Base-by-base conservation (phyloP, 352 stramenopile genomes). In the Phytophthora sansomeana region DNA sequence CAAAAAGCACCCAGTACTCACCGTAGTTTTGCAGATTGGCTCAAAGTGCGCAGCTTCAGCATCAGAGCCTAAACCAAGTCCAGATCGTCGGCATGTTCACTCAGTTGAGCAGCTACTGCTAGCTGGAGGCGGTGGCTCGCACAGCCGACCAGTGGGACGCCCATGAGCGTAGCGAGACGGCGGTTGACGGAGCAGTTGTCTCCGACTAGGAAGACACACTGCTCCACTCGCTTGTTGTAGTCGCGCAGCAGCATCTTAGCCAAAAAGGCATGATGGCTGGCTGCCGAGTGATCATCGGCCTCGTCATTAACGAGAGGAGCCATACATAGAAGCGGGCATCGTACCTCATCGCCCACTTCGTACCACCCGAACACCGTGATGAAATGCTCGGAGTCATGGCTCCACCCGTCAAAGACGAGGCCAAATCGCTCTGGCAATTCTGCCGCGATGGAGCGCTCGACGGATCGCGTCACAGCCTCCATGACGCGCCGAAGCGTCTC, bases 391-490 rank as follows among this genome's bases (percentile, higher is more conserved):
- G 10, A n/a, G 24, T 42, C 16, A 41, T 60, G 38, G 16, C 19
- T 43, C 52, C 52, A 60, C 21, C 52, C 52, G 28, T 42, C 39
- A 6, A 51, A 13, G 24, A 51, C 51, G 2, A 60, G 49, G 13
- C 49, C 49, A 36, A 47, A 57, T 1, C 17, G 32, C 4, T 46
- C 32, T 11, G 49, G 49, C 35, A 47, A 38, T 28, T 57, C 35
- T 24, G 33, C 28, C 6, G 49, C 49, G 19, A 57, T 57, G 5
- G 33, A 44, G 16, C 21, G 43, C 35, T 57, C 35, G 19, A 47
- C 49, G 8, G 32, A 36, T 7, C 32, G 32, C 19, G 32, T 35
- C 49, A 57, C 17, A 1, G 35, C 49, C 36, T 57, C 49, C 49
- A 57, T 57, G n/a, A 11, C 35, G 21, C 32, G 17, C 10, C 49